Percentiles rank a stretch among this genome's conserved stretches.
These are phyloP conservation scores for Plenodomus lindquistii DNA, from an alignment of 2,329 filamentous ascomycete species.

Conservation along the genomic window DNA sequence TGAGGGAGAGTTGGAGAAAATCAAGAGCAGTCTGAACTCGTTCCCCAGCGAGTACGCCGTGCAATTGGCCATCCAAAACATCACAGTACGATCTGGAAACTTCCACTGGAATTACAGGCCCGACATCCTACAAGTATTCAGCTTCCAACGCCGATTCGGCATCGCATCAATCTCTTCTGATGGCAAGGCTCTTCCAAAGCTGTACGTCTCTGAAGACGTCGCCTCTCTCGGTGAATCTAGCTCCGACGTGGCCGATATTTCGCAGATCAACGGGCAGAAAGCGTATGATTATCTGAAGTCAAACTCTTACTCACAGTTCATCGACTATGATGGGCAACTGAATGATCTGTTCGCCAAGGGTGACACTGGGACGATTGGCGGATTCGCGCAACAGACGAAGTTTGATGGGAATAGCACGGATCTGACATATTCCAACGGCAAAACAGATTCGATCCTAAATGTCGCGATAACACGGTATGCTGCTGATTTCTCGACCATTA, in stretches of 20 bases:
- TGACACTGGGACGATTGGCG: constrained; percentile 21
- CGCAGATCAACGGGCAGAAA: constrained; percentile 33
- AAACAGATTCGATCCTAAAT: constrained; percentile 17
- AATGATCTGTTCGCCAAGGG: constrained; percentile 28
- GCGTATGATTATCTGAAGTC: constrained; percentile 27
- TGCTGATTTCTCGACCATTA: constrained; percentile 28
- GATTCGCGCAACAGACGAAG: constrained; percentile 17
- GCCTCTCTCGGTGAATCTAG: constrained; percentile 10
- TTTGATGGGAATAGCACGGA: constrained; percentile 30
- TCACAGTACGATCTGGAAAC: constrained; percentile 28
- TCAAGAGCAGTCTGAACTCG: constrained; percentile 34
- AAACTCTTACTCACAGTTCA: constrained; percentile 20
- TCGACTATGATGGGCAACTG: constrained; percentile 26
- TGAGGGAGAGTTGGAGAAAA: constrained; percentile 36
- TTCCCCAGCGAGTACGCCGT: constrained; percentile 43
- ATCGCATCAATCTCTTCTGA: constrained; percentile 37
- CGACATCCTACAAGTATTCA: constrained; percentile 34
- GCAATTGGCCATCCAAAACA: constrained; percentile 36
- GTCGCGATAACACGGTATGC: constrained; percentile 16
- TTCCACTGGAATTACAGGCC: constrained; percentile 33
- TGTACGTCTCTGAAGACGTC: constrained; percentile 34
- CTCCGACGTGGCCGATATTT: constrained; percentile 22
- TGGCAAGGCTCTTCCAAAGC: constrained; percentile 37
- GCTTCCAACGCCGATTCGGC: constrained; percentile 16
- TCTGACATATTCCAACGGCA: constrained; percentile 39